phyloP scores from a whole-genome alignment of 345 rosid species.

The Erucastrum elatum region DNA sequence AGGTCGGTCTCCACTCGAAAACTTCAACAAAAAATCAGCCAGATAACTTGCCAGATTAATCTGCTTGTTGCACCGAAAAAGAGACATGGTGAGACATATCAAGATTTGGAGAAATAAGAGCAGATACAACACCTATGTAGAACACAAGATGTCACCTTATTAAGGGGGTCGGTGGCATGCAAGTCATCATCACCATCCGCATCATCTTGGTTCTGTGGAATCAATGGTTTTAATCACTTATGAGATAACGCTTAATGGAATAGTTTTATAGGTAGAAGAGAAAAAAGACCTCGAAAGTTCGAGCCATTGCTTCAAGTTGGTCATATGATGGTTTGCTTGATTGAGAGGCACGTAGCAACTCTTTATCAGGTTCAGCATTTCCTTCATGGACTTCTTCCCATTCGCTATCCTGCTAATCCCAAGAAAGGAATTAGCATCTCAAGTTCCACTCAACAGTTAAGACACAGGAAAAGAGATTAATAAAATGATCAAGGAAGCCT shows the following conservation, averaged over 20 bases:
- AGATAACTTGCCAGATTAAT: slow-evolving; percentile 73
- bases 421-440: slow-evolving; percentile 14
- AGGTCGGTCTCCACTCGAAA: slow-evolving; percentile 50
- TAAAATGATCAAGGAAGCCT: slow-evolving; percentile 5
- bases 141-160: slow-evolving; percentile 52
- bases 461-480: background rate
- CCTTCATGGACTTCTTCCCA: slow-evolving; percentile 83
- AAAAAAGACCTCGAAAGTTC: slow-evolving; percentile 56
- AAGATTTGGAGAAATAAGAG: background rate
- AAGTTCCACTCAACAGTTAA: background rate
- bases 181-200: slow-evolving; percentile 57
- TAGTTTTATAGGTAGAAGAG: background rate
- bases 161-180: slow-evolving; percentile 61
- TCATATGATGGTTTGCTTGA: slow-evolving; percentile 61
- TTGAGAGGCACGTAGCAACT: slow-evolving; percentile 48
- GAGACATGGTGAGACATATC: slow-evolving; percentile 8
- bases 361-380: slow-evolving; percentile 50
- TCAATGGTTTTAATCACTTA: slow-evolving; percentile 4
- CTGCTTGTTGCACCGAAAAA: slow-evolving; percentile 42
- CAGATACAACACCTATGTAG: background rate
- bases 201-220: slow-evolving; percentile 58
- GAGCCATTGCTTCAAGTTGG: slow-evolving; percentile 83
- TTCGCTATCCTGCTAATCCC: slow-evolving; percentile 59
- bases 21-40: slow-evolving; percentile 59
- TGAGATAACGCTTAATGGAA: slow-evolving; percentile 14